Evolutionary conservation across 192 early-diverging fungal genomes (phyloP).

Genomic region (Geosiphon pyriformis): DNA sequence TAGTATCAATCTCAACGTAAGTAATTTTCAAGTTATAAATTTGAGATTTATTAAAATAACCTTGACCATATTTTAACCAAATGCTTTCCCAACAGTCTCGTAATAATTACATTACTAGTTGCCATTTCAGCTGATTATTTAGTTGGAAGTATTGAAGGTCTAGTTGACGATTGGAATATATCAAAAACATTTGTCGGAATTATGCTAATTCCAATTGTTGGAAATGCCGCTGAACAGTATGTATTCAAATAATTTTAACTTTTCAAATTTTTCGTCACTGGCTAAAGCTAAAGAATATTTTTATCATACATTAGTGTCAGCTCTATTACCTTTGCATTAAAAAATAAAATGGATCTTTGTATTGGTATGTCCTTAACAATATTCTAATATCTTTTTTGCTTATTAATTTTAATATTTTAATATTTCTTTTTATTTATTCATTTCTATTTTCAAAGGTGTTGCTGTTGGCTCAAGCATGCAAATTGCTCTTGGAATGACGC

Average conservation of each 20-base stretch:
- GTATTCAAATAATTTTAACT: too few relatives aligned
- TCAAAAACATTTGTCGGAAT: constrained; percentile 84
- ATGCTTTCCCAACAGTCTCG: constrained; percentile 53
- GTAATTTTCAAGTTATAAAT: too few relatives aligned
- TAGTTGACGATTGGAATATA: constrained; percentile 68
- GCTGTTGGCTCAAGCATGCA: constrained; percentile 53
- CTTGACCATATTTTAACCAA: too few relatives aligned
- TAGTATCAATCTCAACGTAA: background rate
- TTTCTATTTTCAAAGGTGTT: constrained; percentile 9
- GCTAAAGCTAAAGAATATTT: too few relatives aligned
- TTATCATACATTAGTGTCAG: constrained; percentile 17
- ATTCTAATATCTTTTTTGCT: constrained; percentile 22
- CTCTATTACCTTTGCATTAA: constrained; percentile 61
- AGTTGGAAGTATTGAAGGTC: constrained; percentile 70
- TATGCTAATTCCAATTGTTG: constrained; percentile 86
- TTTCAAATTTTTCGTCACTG: too few relatives aligned
- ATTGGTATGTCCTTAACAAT: constrained; percentile 39
- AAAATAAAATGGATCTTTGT: constrained; percentile 82
- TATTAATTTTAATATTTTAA: constrained; percentile 27
- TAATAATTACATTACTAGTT: constrained; percentile 60
- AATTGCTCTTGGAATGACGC: constrained; percentile 74
- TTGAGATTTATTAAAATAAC: too few relatives aligned
- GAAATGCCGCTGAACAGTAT: constrained; percentile 78
- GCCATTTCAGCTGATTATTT: constrained; percentile 78
- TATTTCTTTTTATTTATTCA: background rate